phyloP scores from a whole-genome alignment of 805 yeast species.

The Dipodascus albidus region DNA sequence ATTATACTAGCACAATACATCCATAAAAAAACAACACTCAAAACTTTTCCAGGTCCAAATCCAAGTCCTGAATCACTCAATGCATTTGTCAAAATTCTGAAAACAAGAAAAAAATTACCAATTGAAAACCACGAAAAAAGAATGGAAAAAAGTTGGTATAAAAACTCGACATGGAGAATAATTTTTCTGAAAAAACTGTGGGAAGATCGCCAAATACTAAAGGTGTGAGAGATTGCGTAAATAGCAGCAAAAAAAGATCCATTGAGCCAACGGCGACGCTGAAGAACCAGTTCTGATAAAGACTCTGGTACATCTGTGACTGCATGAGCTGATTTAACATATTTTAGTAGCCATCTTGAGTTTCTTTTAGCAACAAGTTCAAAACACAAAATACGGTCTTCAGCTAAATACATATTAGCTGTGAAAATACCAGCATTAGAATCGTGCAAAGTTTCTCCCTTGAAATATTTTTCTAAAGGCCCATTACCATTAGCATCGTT shows the following conservation, averaged over 20 bases:
- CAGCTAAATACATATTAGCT: slow-evolving; percentile 94
- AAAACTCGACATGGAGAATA: slow-evolving; percentile 62
- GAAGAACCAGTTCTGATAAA: slow-evolving; percentile 77
- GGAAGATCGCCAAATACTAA: slow-evolving; percentile 64
- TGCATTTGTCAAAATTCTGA: slow-evolving; percentile 73
- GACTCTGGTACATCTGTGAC: slow-evolving; percentile 93
- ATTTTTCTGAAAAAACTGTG: slow-evolving; percentile 56
- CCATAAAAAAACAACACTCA: slow-evolving; percentile 78
- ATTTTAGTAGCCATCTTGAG: slow-evolving; percentile 66
- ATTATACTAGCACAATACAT: slow-evolving; percentile 68
- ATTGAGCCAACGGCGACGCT: slow-evolving; percentile 93
- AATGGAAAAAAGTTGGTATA: slow-evolving; percentile 64
- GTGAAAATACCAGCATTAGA: slow-evolving; percentile 72
- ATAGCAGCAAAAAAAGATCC: slow-evolving; percentile 94
- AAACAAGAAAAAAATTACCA: slow-evolving; percentile 82
- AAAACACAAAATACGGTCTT: slow-evolving; percentile 90
- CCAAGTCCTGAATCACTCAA: slow-evolving; percentile 51
- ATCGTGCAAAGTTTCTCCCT: slow-evolving; percentile 76
- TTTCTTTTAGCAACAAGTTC: slow-evolving; percentile 78
- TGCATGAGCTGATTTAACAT: slow-evolving; percentile 81
- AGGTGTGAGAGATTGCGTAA: slow-evolving; percentile 71
- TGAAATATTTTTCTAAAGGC: slow-evolving; percentile 81
- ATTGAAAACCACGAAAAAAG: slow-evolving; percentile 87
- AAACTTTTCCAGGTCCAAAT: slow-evolving; percentile 62
- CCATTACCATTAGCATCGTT: slow-evolving; percentile 61